Evolutionary conservation across 768 basidiomycete genomes (phyloP), one percentile per base, ranked within the genome.

Genomic region (Phaeotremella skinneri): DNA sequence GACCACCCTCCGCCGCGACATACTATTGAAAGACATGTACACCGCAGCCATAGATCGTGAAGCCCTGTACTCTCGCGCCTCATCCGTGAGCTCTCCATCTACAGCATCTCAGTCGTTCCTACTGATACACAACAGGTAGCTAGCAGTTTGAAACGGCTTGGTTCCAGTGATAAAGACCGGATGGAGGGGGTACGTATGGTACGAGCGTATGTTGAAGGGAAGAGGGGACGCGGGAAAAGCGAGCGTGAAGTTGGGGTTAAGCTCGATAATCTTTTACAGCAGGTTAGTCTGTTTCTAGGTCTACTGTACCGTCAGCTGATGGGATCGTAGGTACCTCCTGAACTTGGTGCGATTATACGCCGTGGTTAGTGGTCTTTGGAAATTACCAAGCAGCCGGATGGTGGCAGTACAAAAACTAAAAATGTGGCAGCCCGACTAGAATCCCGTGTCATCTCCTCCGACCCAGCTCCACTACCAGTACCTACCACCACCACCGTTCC

Each of bases 181-280:
- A 42, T 34, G 23, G 25, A 50, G 49, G 58, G 58, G 20, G 34
- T 60, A 5, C 16, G 17, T 2, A 48, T 43, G 5, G 11, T 60
- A 2, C 54, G 58, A 21, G 29, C 26, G 4, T 61, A 61, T 47
- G 49, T 61, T 11, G 48, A 55, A 47, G 42, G 59, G 1, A 55
- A 60, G 53, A 43, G 30, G 23, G 30, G 11, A 20, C 54, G 41
- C 17, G 58, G 58, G 0, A 60, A 60, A 34, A 49, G 29, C 11
- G 58, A 60, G 13, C 34, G 54, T 5, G 58, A 60, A 23, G 32
- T 60, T 0, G 30, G 37, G 32, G 39, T 29, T 23, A 60, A 60
- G 17, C 23, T 60, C 9, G 34, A 4, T 2, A 23, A 27, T 3
- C 5, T 60, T 45, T 20, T 54, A 34, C 20, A 29, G 25, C 48